These are phyloP conservation scores for Cucurbita ficifolia DNA, from an alignment of 306 rosid species.

Conservation along the genomic window DNA sequence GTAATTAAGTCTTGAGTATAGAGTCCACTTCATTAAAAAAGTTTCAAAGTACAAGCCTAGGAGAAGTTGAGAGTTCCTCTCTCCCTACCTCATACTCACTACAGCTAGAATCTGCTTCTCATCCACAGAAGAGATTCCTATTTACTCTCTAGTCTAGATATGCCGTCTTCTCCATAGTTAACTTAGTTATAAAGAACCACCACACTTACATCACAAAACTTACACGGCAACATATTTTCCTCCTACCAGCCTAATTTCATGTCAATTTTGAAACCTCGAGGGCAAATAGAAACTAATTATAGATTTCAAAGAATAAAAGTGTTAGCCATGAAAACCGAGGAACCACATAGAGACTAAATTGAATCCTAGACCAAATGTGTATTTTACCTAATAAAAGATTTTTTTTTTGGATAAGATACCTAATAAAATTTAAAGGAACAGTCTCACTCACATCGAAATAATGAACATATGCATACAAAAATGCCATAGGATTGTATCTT, in stretches of 20 bases:
- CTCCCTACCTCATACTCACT: not conserved
- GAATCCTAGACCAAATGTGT: not conserved
- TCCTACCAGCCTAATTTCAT: too few species aligned
- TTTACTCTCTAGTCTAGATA: not conserved
- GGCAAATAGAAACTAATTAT: not conserved
- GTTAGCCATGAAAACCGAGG: not conserved
- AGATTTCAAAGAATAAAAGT: not conserved
- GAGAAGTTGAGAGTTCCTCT: not conserved
- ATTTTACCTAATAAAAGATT: not conserved
- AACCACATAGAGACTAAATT: not conserved
- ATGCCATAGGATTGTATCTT: slow-evolving; percentile 87
- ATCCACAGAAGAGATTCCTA: not conserved
- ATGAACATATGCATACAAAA: slow-evolving; percentile 80
- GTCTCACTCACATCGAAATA: slow-evolving; percentile 65
- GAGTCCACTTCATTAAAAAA: not conserved
- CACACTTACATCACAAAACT: too few species aligned
- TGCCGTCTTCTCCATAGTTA: not conserved
- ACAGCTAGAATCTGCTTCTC: not conserved
- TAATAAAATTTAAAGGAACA: not conserved
- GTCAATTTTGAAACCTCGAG: not conserved
- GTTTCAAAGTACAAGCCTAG: not conserved
- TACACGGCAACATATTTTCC: too few species aligned
- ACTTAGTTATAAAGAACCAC: too few species aligned
- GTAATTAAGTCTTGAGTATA: not conserved
- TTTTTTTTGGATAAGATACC: too few species aligned